Base-by-base conservation (phyloP, 257 asterid species). In the Petunia axillaris region DNA sequence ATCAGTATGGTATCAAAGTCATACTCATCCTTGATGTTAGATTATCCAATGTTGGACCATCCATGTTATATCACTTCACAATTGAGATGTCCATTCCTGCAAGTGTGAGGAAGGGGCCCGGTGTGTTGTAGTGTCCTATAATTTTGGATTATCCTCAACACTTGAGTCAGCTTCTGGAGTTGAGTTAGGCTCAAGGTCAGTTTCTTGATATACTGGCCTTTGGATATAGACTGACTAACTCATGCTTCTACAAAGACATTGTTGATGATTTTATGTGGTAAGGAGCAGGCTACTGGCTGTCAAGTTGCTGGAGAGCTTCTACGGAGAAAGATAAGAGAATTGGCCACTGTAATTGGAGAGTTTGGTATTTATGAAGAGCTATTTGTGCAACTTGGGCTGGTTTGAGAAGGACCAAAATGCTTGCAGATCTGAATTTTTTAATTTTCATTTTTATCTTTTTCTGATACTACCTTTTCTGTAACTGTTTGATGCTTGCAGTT, bases 321-420 rank as follows among this genome's bases (percentile, higher is more conserved):
- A 46, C 11, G 62, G 50, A 71, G 77, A 50, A 25, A 35, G 43
- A 73, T 48, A 73, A 50, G 40, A 73, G 62, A 35, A 1, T 48
- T 4, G 16, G 43, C 62, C 46, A 50, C 62, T 73, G 62, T 13
- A 48, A 73, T 73, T 50, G 62, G 62, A 50, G 62, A 71, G 1
- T 71, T 25, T 48, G 44, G 77, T 48, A 71, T 48, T 40, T 50
- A 71, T 5, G 25, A 71, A 71, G 35, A 50, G 77, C 60, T 73
- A 50, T 73, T 73, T 73, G 62, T 73, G 48, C 77, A 36, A 73
- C 44, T 48, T 71, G 77, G 60, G 50, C 35, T 52, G 4, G 58
- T 44, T 48, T 71, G 48, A 25, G 35, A 35, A 73, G 77, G 62
- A 73, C 44, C 62, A 41, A 67, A n/a, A 67, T 67, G 38, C 44